Evolutionary conservation across 2,329 filamentous ascomycete genomes (phyloP), one percentile per base, ranked within the genome.

Genomic region (Phialemonium atrogriseum): DNA sequence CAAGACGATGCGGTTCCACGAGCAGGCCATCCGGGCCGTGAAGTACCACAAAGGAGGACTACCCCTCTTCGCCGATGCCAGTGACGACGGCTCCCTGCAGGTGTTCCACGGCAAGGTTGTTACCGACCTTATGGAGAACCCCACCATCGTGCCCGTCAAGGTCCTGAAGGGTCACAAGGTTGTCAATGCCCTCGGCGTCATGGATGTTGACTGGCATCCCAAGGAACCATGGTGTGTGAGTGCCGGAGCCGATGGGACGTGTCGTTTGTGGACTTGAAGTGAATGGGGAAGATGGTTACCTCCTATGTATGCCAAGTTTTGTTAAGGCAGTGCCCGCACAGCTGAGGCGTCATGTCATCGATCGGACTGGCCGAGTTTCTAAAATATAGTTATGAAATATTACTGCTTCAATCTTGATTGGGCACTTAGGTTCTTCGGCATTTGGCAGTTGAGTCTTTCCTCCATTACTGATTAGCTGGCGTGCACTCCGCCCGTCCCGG

Each of bases 101-200:
- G 84, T 98, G 33, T 96, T 96, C 75, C 89, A 96, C 55, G 89
- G 87, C 35, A 94, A 89, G 60, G 89, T 96, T 17, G 87, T 93
- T 18, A 86, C 80, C 39, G 91, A 98, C 55, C 68, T 94, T 54
- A 85, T 98, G 75, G 87, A 94, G 64, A 94, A 94, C 51, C 88
- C 91, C 6, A 93, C 82, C 10, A 94, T 98, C 50, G 91, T 96
- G 31, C 91, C 91, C 7, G 71, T 98, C 41, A 98, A 96, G 70
- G 86, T 94, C 50, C 70, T 98, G 29, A 81, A 76, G 50, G 91
- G 91, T 1, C 91, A 98, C 62, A 84, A 81, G 59, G 78, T 96
- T 3, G 81, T 83, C 51, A 82, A 76, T 51, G 81, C 87, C 44
- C 62, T 98, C 36, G 91, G 91, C 43, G 88, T 96, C 11, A 70